phyloP scores from a whole-genome alignment of 768 basidiomycete species.

The Lactarius sp. region DNA sequence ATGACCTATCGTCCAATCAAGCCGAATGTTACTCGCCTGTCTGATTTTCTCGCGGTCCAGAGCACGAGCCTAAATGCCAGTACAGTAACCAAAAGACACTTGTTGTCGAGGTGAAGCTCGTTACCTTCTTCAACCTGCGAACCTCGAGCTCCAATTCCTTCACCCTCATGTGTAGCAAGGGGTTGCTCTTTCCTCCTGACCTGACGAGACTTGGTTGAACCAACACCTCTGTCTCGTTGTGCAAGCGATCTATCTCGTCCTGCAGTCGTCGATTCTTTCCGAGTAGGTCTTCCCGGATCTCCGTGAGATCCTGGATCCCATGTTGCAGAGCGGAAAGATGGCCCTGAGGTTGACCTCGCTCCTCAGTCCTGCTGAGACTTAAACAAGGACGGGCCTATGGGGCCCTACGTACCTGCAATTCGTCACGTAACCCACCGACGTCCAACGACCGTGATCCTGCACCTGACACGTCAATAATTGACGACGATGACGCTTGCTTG shows the following conservation, averaged over 20 bases:
- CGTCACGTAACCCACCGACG: neutral
- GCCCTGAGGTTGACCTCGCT: neutral
- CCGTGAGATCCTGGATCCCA: slow-evolving; percentile 9
- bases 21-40: neutral
- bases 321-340: slow-evolving; percentile 14
- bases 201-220: slow-evolving; percentile 8
- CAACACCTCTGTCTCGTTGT: slow-evolving; percentile 4
- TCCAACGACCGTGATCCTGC: neutral
- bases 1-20: slow-evolving; percentile 11
- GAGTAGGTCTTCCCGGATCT: neutral
- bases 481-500: neutral
- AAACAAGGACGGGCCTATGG: neutral
- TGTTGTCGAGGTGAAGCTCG: neutral
- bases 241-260: slow-evolving; percentile 9
- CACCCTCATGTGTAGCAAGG: slow-evolving; percentile 26
- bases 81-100: neutral
- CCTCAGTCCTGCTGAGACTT: neutral
- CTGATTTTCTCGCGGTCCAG: slow-evolving; percentile 10
- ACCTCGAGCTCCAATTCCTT: slow-evolving; percentile 27
- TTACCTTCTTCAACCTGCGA: slow-evolving; percentile 30
- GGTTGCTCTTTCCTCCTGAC: slow-evolving; percentile 9
- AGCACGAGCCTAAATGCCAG: slow-evolving; percentile 20
- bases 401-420: neutral
- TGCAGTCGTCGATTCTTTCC: slow-evolving; percentile 7
- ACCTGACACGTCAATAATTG: no score